A percentile compares a stretch with the other conserved stretches of the same genome.
These are phyloP conservation scores for Acanthamoeba castellanii DNA, from an alignment of 208 protist genomes.

Conservation along the genomic window DNA sequence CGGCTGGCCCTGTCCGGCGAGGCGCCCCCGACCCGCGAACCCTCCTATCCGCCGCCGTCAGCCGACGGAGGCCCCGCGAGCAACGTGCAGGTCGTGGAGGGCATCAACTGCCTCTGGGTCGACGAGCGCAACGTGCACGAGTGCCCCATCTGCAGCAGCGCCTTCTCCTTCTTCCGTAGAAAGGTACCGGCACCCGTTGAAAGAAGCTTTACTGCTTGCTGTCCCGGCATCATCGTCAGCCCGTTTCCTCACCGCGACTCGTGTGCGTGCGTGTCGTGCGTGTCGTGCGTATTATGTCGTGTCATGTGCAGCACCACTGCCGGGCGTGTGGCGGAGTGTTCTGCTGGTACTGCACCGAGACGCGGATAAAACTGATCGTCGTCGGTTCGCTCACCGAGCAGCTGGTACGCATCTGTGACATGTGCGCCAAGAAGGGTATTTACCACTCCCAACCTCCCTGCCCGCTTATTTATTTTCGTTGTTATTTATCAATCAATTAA, in stretches of 20 bases:
- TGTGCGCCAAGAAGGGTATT: conserved; percentile 35
- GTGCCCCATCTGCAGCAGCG: conserved; percentile 46
- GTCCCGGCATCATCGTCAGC: not conserved
- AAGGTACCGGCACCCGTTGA: not conserved
- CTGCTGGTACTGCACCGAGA: conserved; percentile 59
- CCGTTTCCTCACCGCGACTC: not conserved
- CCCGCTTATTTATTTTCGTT: not conserved
- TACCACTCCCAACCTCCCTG: not conserved
- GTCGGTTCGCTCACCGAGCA: conserved; percentile 30
- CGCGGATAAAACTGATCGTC: not conserved
- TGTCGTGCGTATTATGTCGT: not conserved
- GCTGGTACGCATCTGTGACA: conserved; percentile 57
- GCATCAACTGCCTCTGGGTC: conserved; percentile 45
- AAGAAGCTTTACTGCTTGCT: not conserved
- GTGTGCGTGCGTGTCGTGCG: not conserved
- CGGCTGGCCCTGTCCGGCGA: not conserved
- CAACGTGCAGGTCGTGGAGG: conserved; percentile 45
- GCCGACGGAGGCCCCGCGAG: not conserved
- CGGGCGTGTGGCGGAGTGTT: conserved; percentile 56
- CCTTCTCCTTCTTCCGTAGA: conserved; percentile 30
- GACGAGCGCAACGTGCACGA: conserved; percentile 21
- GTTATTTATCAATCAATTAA: not conserved
- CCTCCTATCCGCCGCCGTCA: not conserved
- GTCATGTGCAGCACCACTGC: conserved; percentile 30
- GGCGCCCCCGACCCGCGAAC: not conserved